These are phyloP conservation scores for Phytophthora tentaculata DNA, from an alignment of 352 stramenopile genomes.

Conservation along the genomic window DNA sequence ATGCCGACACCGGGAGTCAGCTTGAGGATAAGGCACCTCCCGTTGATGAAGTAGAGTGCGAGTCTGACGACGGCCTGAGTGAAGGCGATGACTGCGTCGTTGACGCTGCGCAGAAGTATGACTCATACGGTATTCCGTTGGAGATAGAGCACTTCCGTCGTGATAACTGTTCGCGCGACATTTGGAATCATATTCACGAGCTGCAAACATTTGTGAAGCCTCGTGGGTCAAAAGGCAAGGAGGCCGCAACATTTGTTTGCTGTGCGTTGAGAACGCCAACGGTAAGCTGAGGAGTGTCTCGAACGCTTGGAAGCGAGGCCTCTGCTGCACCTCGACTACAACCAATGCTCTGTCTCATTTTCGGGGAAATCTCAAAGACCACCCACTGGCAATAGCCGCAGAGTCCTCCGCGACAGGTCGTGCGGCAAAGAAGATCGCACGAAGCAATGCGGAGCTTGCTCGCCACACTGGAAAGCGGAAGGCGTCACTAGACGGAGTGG, in stretches of 20 bases:
- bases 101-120: not conserved
- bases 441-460: not conserved
- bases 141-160: not conserved
- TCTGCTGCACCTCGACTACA: not conserved
- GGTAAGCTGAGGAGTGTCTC: not conserved
- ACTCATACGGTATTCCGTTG: not conserved
- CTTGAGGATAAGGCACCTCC: not conserved
- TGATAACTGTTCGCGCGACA: not conserved
- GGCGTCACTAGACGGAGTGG: not conserved
- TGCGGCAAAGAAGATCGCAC: not conserved
- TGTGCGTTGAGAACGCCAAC: not conserved
- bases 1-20: not conserved
- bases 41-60: not conserved
- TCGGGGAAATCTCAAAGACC: not conserved
- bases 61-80: not conserved
- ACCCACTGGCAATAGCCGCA: not conserved
- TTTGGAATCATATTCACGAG: not conserved
- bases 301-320: not conserved
- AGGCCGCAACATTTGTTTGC: not conserved
- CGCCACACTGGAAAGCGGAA: not conserved
- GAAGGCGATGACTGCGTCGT: not conserved
- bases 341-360: not conserved
- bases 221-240: not conserved
- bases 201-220: not conserved
- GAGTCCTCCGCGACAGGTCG: not conserved